Evolutionary conservation across 129 eudicot species (phyloP).

Genomic region (Lactuca sativa): DNA sequence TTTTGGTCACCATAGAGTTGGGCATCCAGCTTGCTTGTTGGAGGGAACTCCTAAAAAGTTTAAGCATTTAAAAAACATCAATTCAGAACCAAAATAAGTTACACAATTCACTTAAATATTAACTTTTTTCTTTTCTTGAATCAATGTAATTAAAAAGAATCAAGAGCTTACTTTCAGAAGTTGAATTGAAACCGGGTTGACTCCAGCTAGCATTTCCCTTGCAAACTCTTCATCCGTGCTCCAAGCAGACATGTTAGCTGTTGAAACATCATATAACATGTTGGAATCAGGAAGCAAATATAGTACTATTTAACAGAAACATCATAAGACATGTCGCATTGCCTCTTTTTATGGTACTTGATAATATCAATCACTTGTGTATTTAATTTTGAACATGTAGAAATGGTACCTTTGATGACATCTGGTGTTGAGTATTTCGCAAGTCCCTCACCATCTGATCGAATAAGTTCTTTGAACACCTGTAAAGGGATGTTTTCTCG

Average conservation of each 20-base stretch:
- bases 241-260: slow-evolving; percentile 59
- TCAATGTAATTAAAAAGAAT: background rate
- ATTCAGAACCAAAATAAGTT: background rate
- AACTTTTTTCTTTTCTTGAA: background rate
- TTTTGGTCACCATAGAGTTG: slow-evolving; percentile 46
- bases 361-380: background rate
- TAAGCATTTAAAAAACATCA: background rate
- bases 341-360: background rate
- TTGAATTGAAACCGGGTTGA: slow-evolving; percentile 51
- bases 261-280: background rate
- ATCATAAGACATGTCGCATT: too few species aligned
- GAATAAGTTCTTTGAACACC: slow-evolving; percentile 40
- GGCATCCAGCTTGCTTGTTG: slow-evolving; percentile 47
- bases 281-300: background rate
- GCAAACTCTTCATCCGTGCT: slow-evolving; percentile 66
- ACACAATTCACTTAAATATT: background rate
- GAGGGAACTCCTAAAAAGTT: slow-evolving; percentile 53
- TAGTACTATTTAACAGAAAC: background rate
- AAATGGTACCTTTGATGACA: slow-evolving; percentile 43
- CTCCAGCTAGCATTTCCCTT: slow-evolving; percentile 65
- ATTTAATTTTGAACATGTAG: background rate
- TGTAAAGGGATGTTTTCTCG: slow-evolving; percentile 33
- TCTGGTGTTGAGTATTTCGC: slow-evolving; percentile 42
- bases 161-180: slow-evolving; percentile 38
- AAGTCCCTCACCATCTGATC: slow-evolving; percentile 44